Base-by-base conservation (phyloP, 2,329 filamentous ascomycete genomes). In the Aspergillus puulaauensis region DNA sequence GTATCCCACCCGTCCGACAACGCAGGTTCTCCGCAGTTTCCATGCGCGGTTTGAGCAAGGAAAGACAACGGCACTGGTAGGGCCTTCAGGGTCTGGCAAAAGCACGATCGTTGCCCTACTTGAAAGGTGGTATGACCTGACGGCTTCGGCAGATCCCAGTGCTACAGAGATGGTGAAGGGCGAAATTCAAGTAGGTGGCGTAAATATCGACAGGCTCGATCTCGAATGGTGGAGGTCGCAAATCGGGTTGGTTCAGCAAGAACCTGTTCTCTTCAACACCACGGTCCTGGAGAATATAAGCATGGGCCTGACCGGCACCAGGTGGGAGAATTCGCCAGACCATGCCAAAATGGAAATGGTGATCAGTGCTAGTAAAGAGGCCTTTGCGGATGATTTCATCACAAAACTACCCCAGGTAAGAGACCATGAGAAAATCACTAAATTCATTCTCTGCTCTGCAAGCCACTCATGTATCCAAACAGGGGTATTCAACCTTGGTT, bases 381-480 rank as follows among this genome's bases (percentile, higher is more conserved):
- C 93, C 15, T 97, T 97, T 66, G 93, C 93, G 0, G 93, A 98
- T 71, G 92, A 96, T 63, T 98, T 98, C 71, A 88, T 99, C 64
- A 84, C 80, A 5, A 76, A 82, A 12, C 83, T 98, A 1, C 92
- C 95, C 17, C n/a, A 46, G 41, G 51, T 53, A 46, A 23, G 33
- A 7, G 1, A 14, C 12, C 6, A 11, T 35, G 9, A 14, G 33
- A 35, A 35, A 35, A 14, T 5, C 6, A 27, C 8, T 7, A 6
- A 6, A 21, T 46, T 15, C 23, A 12, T 6, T 46, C 14, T n/a
- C 2, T 27, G 21, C 6, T 8, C 33, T 35, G 39, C 6, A 9
- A 8, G 11, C 15, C 6, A 37, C 31, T 46, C 21, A 53, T 6
- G 11, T 6, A 35, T 14, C 2, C 33, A 6, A 19, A 0, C 89